These are phyloP conservation scores for Oryza punctata DNA, from an alignment of 176 grass and related monocot species.

Conservation along the genomic window DNA sequence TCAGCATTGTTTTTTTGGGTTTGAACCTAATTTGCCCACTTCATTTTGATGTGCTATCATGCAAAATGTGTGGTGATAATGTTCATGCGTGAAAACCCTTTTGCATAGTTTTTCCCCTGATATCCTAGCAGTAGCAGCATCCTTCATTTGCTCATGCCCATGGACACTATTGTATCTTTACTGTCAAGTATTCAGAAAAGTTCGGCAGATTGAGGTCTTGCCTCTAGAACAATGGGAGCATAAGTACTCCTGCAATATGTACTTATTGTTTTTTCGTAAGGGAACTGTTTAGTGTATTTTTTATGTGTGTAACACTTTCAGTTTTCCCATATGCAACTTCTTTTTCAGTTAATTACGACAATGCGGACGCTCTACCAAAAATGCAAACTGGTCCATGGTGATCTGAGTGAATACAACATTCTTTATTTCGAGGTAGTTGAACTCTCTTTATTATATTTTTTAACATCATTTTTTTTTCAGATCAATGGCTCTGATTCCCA, in stretches of 20 bases:
- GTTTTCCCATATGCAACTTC: slow-evolving; percentile 38
- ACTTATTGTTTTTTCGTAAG: not conserved
- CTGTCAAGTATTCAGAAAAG: not conserved
- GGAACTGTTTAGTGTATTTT: not conserved
- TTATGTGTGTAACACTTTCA: not conserved
- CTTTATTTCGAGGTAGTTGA: slow-evolving; percentile 90
- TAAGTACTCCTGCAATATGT: not conserved
- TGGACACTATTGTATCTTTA: not conserved
- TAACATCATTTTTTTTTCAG: not conserved
- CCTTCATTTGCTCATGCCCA: not conserved
- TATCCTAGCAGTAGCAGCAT: not conserved
- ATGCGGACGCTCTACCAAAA: slow-evolving; percentile 92
- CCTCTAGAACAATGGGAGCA: not conserved
- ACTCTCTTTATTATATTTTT: slow-evolving; percentile 21
- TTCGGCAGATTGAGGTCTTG: not conserved
- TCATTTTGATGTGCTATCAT: not conserved
- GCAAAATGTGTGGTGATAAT: not conserved
- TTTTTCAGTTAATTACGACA: slow-evolving; percentile 80
- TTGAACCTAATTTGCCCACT: not conserved
- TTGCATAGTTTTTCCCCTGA: not conserved
- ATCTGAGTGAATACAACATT: slow-evolving; percentile 99
- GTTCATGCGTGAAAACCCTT: not conserved
- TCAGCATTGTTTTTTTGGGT: not conserved
- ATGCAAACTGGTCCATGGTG: slow-evolving; percentile 97
- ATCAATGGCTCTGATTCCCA: not conserved